Percentiles rank a stretch among this genome's conserved stretches.
These are phyloP conservation scores for Ceratopteris richardii DNA, from an alignment of 75 land plant genomes.

Conservation along the genomic window DNA sequence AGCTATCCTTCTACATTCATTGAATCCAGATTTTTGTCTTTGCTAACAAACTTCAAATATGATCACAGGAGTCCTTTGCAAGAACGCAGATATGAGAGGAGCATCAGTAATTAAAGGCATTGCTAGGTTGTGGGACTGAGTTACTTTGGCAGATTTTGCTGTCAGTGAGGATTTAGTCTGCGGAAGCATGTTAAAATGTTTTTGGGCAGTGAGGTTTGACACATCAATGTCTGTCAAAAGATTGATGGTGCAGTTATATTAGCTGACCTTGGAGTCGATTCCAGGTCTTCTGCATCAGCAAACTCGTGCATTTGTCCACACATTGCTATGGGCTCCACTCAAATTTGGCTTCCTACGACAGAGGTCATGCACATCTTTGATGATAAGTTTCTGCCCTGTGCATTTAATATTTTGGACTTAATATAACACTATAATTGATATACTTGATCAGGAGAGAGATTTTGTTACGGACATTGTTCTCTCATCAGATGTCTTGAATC, in stretches of 20 bases:
- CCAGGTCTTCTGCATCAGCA: neutral
- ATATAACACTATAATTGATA: neutral
- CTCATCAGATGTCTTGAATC: neutral
- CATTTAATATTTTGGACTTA: neutral
- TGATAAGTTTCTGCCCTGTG: slow-evolving; percentile 6
- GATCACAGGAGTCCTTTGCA: neutral
- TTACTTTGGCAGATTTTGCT: neutral
- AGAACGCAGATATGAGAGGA: neutral
- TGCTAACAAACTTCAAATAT: neutral
- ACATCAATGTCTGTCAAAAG: neutral
- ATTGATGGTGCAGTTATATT: neutral
- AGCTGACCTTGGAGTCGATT: neutral
- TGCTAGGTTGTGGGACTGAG: neutral
- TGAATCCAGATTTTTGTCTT: too few species aligned
- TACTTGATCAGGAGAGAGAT: neutral
- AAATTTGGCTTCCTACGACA: neutral
- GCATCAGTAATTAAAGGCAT: neutral
- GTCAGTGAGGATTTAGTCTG: neutral
- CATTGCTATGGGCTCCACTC: neutral
- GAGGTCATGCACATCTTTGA: neutral
- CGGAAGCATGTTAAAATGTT: neutral
- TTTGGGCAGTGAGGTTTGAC: too few species aligned
- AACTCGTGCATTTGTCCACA: neutral
- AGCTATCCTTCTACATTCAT: too few species aligned
- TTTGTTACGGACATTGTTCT: neutral